These are phyloP conservation scores for Camillea tinctor DNA, from an alignment of 2,329 filamentous ascomycete species.

Conservation along the genomic window DNA sequence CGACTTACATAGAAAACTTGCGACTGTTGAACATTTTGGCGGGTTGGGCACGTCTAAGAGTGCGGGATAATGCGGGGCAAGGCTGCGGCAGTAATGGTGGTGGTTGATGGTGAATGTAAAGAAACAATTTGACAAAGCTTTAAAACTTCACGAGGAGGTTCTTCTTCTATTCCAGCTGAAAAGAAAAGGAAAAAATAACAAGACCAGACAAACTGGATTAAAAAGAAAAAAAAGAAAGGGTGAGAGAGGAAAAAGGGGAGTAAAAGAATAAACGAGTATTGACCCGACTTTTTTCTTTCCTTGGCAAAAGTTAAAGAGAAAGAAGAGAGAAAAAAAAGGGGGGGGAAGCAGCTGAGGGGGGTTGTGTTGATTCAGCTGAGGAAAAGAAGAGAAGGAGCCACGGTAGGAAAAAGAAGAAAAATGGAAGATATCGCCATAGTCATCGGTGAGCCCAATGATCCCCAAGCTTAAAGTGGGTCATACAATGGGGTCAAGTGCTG, in stretches of 20 bases:
- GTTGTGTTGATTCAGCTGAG: not conserved
- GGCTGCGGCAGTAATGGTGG: no score
- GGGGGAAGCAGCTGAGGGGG: not conserved
- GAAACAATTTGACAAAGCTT: no score
- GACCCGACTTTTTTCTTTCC: not conserved
- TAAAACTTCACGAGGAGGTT: not conserved
- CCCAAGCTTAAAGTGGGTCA: not conserved
- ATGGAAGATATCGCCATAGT: conserved; percentile 7
- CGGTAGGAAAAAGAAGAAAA: conserved; percentile 1
- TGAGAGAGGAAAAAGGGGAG: conserved; percentile 3
- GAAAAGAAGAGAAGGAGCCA: not conserved
- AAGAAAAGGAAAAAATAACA: not conserved
- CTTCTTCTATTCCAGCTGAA: not conserved
- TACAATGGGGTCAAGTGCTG: not conserved
- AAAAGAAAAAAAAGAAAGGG: conserved; percentile 1
- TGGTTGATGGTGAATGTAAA: not conserved
- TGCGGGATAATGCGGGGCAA: conserved; percentile 2
- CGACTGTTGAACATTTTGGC: conserved; percentile 52
- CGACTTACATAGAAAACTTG: conserved; percentile 58
- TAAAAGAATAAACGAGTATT: not conserved
- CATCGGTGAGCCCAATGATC: conserved; percentile 7
- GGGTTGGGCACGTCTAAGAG: conserved; percentile 7
- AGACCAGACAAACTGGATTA: not conserved
- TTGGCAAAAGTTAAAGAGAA: conserved; percentile 1
- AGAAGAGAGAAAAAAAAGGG: not conserved